Base-by-base conservation (phyloP, 768 basidiomycete genomes). In the Phylloporus rhodoxanthus region DNA sequence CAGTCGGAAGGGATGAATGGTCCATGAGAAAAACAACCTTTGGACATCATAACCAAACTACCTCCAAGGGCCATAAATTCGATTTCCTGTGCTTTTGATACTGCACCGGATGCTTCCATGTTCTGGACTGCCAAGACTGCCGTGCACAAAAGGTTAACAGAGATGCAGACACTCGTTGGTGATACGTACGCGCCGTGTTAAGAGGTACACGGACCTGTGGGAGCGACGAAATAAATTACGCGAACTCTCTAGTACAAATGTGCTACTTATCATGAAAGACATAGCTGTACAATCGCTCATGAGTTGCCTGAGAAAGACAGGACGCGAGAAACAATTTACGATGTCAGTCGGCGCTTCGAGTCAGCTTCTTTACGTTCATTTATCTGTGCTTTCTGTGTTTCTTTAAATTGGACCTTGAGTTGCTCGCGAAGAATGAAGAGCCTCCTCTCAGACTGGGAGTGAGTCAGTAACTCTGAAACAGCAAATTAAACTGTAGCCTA, bases 51-150 rank as follows among this genome's bases (percentile, higher is more conserved):
- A 49, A 80, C 83, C 43, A 93, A 68, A 59, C 84, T 87, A 2
- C 87, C 87, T 57, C 82, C 81, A 15, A 93, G 75, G 6, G 89
- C 93, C 59, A 82, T 83, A 61, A 93, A 92, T 71, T 96, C 92
- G 49, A 94, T 82, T 53, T 87, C 83, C 60, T 92, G 85, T 32
- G 84, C 80, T 55, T 79, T 82, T 2, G 78, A 75, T 39, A 95
- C 78, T 1, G 79, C 77, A 8, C 85, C 81, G 1, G 81, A 81
- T 1, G 88, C 90, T 53, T 87, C 84, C 78, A 95, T 84, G 61
- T 97, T 95, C 70, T 96, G 93, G 15, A 94, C 86, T 1, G 93
- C 91, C 43, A 95, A 73, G 13, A 93, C 71, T 73, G 45, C 10
- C 45, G n/a, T n/a, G n/a, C n/a, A 51, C 42, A 28, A 28, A 26